phyloP scores from a whole-genome alignment of 352 stramenopile species.

The Aphanomyces astaci region DNA sequence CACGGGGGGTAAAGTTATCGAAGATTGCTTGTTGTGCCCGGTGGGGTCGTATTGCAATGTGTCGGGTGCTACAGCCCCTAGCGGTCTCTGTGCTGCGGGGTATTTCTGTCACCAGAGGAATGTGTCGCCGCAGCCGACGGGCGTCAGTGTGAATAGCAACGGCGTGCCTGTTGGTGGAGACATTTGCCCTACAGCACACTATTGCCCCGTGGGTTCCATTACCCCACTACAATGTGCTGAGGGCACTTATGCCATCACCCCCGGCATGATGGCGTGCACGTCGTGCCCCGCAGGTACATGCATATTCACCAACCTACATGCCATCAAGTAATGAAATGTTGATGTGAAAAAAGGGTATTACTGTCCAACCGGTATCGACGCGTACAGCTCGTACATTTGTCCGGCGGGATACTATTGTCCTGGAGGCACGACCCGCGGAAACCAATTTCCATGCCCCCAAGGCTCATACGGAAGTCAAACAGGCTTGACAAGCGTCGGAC shows the following conservation, averaged over 20 bases:
- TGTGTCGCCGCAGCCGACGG: conserved; percentile 27
- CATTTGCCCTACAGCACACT: conserved; percentile 59
- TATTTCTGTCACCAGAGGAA: conserved; percentile 42
- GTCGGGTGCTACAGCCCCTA: conserved; percentile 37
- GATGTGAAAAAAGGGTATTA: no score
- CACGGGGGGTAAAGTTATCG: background rate
- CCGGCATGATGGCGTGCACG: conserved; percentile 48
- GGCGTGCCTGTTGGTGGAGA: conserved; percentile 40
- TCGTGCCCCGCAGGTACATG: conserved; percentile 44
- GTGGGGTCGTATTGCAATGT: conserved; percentile 40
- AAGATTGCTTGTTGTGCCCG: conserved; percentile 37
- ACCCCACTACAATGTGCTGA: conserved; percentile 45
- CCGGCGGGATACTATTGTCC: conserved; percentile 71
- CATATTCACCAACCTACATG: background rate
- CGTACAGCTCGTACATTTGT: conserved; percentile 39
- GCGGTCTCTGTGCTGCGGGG: conserved; percentile 40
- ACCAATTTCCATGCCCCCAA: conserved; percentile 45
- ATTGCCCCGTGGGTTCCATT: conserved; percentile 55
- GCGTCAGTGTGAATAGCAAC: conserved; percentile 42
- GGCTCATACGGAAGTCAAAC: conserved; percentile 50
- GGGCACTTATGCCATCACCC: conserved; percentile 60
- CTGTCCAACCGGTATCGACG: conserved; percentile 39
- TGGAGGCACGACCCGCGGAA: conserved; percentile 34
- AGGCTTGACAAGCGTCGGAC: background rate
- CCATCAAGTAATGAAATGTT: background rate